These are phyloP conservation scores for Urochloa ruziziensis DNA, from an alignment of 176 grass and related monocot genomes.

Conservation along the genomic window DNA sequence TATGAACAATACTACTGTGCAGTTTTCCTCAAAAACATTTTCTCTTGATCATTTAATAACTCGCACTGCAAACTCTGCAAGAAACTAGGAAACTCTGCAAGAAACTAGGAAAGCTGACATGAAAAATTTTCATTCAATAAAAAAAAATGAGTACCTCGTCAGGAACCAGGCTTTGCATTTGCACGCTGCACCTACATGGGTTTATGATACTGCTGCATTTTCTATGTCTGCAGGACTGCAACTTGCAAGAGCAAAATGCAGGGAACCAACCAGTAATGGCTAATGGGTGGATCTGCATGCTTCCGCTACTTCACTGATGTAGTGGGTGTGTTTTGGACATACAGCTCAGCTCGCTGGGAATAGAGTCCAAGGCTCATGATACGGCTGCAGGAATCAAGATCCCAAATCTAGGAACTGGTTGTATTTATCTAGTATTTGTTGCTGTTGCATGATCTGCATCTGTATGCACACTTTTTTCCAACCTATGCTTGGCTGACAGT, in stretches of 20 bases:
- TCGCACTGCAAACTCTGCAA: slow-evolving; percentile 6
- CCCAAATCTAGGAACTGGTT: neutral
- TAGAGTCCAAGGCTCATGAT: slow-evolving; percentile 14
- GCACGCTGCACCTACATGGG: slow-evolving; percentile 23
- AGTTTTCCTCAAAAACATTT: neutral
- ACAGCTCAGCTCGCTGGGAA: neutral
- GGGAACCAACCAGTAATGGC: neutral
- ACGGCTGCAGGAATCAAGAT: slow-evolving; percentile 33
- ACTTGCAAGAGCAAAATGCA: slow-evolving; percentile 8
- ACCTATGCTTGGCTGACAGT: neutral
- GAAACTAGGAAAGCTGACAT: slow-evolving; percentile 19
- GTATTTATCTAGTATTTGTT: neutral
- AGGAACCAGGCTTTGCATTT: slow-evolving; percentile 25
- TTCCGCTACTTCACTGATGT: slow-evolving; percentile 29
- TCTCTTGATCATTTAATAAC: neutral
- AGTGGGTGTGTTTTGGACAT: neutral
- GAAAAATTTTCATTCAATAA: slow-evolving; percentile 1
- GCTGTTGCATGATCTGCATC: slow-evolving; percentile 5
- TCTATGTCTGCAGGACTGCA: neutral
- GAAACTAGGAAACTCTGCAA: slow-evolving; percentile 1
- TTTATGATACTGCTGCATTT: slow-evolving; percentile 36
- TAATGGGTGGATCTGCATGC: slow-evolving; percentile 28
- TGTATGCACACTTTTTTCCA: slow-evolving; percentile 2
- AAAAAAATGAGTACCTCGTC: neutral
- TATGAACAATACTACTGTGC: neutral